Percentiles rank a stretch among this genome's conserved stretches.
Evolutionary conservation across 768 basidiomycete genomes (phyloP).

Genomic region (Lentinula aciculospora): DNA sequence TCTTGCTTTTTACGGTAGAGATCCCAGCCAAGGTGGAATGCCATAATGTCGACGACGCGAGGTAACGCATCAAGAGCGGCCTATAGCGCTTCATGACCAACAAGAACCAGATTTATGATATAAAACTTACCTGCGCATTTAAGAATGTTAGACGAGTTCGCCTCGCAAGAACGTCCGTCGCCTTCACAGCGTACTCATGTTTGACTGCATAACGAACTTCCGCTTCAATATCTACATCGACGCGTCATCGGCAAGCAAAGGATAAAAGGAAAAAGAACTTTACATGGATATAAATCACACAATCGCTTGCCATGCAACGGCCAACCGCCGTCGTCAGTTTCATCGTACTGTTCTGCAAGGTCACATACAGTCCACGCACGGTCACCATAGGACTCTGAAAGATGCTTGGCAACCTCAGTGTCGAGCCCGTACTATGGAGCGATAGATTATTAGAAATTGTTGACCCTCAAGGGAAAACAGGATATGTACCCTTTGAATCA

Average conservation of each 20-base stretch:
- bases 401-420: conserved; percentile 87
- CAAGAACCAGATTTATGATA: background rate
- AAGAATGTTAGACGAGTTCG: conserved; percentile 91
- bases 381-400: conserved; percentile 93
- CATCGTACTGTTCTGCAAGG: conserved; percentile 42
- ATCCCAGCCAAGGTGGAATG: conserved; percentile 77
- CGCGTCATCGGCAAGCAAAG: background rate
- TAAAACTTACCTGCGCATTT: conserved; percentile 59
- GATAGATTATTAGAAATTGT: background rate
- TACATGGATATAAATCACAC: conserved; percentile 70
- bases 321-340: conserved; percentile 70
- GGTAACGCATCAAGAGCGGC: conserved; percentile 79
- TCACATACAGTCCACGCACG: conserved; percentile 93
- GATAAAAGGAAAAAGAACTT: conserved; percentile 15
- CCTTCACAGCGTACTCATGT: conserved; percentile 90
- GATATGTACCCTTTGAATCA: conserved; percentile 76
- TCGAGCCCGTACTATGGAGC: conserved; percentile 73
- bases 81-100: background rate
- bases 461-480: background rate
- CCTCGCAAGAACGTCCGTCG: conserved; percentile 88
- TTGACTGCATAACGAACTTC: conserved; percentile 87
- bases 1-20: conserved; percentile 52
- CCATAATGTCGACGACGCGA: conserved; percentile 88
- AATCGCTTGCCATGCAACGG: conserved; percentile 83
- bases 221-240: conserved; percentile 70